Conservation (phyloP, 1,284 basidiomycete genomes). For the Malassezia restricta region DNA sequence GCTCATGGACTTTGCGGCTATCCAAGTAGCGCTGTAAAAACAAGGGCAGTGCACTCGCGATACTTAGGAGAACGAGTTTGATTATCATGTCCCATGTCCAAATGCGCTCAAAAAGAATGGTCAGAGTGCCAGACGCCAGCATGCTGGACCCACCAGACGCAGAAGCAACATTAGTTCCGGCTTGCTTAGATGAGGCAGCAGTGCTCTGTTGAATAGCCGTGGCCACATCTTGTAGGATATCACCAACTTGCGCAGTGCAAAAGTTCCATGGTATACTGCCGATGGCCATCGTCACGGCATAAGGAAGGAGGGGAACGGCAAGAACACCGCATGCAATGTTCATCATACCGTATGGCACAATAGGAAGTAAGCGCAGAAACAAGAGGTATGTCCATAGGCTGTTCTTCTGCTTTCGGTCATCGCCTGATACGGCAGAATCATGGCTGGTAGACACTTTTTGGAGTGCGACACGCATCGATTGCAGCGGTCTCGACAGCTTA, state of each 20-base stretch:
- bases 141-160: constrained; percentile 8
- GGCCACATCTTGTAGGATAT: constrained; percentile 37
- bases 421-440: constrained; percentile 1
- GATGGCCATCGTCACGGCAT: constrained; percentile 30
- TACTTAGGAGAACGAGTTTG: constrained; percentile 27
- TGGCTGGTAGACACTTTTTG: not conserved
- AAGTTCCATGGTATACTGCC: constrained; percentile 45
- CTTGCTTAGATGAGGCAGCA: not conserved
- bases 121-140: constrained; percentile 26
- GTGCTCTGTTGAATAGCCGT: constrained; percentile 19
- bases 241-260: constrained; percentile 41
- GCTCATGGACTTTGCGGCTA: not conserved
- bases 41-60: constrained; percentile 31
- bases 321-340: constrained; percentile 44
- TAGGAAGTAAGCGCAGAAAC: constrained; percentile 38
- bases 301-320: constrained; percentile 38
- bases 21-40: constrained; percentile 19
- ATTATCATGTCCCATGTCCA: constrained; percentile 37
- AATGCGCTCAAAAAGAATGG: constrained; percentile 25
- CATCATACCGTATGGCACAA: constrained; percentile 44
- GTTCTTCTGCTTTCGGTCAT: not conserved
- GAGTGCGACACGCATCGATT: constrained; percentile 33
- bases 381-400: constrained; percentile 35
- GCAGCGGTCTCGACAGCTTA: constrained; percentile 31
- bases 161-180: constrained; percentile 5